Evolutionary conservation across 257 asterid species (phyloP).

Genomic region (Solanum appendiculatum): DNA sequence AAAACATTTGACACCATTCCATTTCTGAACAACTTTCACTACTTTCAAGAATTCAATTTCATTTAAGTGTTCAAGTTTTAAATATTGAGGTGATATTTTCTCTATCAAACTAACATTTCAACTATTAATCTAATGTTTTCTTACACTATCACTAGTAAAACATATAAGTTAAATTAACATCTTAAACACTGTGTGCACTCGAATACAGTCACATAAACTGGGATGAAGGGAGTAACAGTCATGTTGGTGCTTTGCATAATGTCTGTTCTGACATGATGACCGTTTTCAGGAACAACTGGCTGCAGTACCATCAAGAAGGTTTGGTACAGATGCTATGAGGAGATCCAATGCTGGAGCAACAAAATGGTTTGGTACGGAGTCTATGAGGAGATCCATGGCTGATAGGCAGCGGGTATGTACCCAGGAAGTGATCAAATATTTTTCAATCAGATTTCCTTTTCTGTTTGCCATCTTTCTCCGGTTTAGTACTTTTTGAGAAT

Average conservation of each 20-base stretch:
- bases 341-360: constrained; percentile 38
- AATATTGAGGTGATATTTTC: neutral
- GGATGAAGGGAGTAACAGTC: neutral
- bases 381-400: constrained; percentile 52
- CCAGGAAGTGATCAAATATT: neutral
- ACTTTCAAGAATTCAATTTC: neutral
- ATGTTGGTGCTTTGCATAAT: constrained; percentile 1
- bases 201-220: neutral
- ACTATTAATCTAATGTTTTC: neutral
- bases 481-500: neutral
- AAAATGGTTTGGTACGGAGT: constrained; percentile 42
- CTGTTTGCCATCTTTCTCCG: neutral
- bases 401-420: constrained; percentile 71
- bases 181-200: neutral
- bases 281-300: constrained; percentile 44
- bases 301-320: constrained; percentile 28
- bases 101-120: neutral
- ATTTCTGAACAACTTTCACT: neutral
- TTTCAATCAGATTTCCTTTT: neutral
- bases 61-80: neutral
- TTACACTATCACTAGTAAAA: neutral
- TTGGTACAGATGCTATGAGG: constrained; percentile 50
- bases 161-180: neutral
- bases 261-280: neutral
- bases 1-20: neutral